These are phyloP conservation scores for Boletellus ananiceps DNA, from an alignment of 768 basidiomycete genomes.

Conservation along the genomic window DNA sequence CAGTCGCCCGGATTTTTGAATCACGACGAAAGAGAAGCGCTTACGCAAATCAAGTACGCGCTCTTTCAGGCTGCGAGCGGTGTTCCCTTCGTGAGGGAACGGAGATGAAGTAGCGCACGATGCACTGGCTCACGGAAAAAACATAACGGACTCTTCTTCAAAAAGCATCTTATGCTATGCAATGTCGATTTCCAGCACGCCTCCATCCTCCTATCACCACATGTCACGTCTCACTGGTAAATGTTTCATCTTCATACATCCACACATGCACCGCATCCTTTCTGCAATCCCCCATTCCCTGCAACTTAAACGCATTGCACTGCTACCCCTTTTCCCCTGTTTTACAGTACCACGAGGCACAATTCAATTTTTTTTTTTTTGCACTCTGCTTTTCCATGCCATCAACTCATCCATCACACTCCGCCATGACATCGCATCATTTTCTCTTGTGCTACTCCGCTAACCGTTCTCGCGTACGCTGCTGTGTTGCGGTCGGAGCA, in stretches of 20 bases:
- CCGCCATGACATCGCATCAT: slow-evolving; percentile 19
- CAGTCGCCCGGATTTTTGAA: slow-evolving; percentile 30
- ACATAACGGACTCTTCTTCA: slow-evolving; percentile 1
- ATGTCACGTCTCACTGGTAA: slow-evolving; percentile 21
- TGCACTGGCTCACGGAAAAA: background rate
- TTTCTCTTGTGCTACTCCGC: slow-evolving; percentile 6
- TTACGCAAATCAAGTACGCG: slow-evolving; percentile 46
- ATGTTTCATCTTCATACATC: slow-evolving; percentile 12
- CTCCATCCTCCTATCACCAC: slow-evolving; percentile 7
- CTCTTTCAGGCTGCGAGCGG: slow-evolving; percentile 47
- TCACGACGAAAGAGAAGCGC: slow-evolving; percentile 35
- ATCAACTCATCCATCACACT: slow-evolving; percentile 13
- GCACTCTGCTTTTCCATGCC: slow-evolving; percentile 24
- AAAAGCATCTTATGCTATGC: slow-evolving; percentile 18
- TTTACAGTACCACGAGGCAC: slow-evolving; percentile 14
- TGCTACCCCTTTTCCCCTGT: slow-evolving; percentile 7
- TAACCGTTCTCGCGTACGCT: slow-evolving; percentile 15
- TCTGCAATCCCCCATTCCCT: slow-evolving; percentile 15
- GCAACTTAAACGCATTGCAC: slow-evolving; percentile 25
- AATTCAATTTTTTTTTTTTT: slow-evolving; percentile 11
- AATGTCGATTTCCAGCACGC: slow-evolving; percentile 12
- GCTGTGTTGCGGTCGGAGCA: slow-evolving; percentile 8
- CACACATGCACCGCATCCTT: slow-evolving; percentile 23
- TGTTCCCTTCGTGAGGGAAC: slow-evolving; percentile 33
- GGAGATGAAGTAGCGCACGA: slow-evolving; percentile 20